Evolutionary conservation across 345 rosid species (phyloP), one percentile per base, ranked within the genome.

Genomic region (Citrus cavaleriei): DNA sequence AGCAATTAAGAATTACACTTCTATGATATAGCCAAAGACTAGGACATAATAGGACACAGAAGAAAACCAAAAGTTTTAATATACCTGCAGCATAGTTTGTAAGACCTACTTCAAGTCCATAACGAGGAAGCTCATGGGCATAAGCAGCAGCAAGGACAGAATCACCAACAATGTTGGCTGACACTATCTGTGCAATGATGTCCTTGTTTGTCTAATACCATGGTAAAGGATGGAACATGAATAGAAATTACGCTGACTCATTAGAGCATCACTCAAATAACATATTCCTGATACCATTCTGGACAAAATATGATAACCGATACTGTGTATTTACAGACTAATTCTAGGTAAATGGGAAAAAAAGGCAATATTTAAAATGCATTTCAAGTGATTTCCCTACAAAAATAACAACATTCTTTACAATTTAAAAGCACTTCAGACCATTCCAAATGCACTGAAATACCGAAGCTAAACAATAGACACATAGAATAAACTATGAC

Each of bases 81-180:
- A 42, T 86, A 92, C 94, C 94, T 49, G 94, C 92, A 34, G 94
- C 93, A 84, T 91, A 91, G 75, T 90, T 91, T 2, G 93, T 81
- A 74, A 90, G 87, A 59, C 95, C 93, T 4, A 88, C 95, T 80
- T 89, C 90, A 79, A 91, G 88, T 24, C 93, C 95, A 85, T 75
- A 91, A 3, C 4, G 76, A 74, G 93, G 93, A 32, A 91, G 84
- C 83, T 91, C 95, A 77, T 87, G 92, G 40, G 93, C 32, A 80
- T 90, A 91, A 60, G 95, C 95, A 19, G 91, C 85, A n/a, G 93
- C 91, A 80, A 89, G 86, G 35, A 89, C 85, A 7, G 79, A 37
- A 81, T 91, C 95, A 61, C 93, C 93, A 61, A 89, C 81, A 79
- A 91, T 91, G 60, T 63, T 88, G 49, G 93, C 89, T 9, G 89